A percentile compares a stretch with the other conserved stretches of the same genome.
These are phyloP conservation scores for Rhizophora mangle DNA, from an alignment of 345 rosid species.

Conservation along the genomic window DNA sequence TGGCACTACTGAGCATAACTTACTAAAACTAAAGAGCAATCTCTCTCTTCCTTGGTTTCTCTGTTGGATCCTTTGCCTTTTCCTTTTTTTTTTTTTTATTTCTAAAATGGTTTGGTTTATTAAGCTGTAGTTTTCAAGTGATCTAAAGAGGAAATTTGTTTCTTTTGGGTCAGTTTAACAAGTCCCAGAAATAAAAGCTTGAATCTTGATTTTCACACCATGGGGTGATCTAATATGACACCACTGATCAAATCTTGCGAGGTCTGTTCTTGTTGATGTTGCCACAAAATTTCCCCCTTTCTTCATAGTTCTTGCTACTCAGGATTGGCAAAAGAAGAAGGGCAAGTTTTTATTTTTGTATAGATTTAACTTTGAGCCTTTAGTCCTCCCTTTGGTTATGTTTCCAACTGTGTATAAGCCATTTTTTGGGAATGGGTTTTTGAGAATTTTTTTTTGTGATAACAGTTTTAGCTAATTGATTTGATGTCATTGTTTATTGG, in stretches of 20 bases:
- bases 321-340: background rate
- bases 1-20: constrained; percentile 20
- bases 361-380: constrained; percentile 10
- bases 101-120: background rate
- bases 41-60: constrained; percentile 21
- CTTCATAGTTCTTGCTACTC: background rate
- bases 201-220: constrained; percentile 37
- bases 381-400: constrained; percentile 4
- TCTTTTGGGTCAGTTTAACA: constrained; percentile 38
- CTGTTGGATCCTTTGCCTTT: constrained; percentile 12
- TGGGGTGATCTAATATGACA: constrained; percentile 14
- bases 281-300: constrained; percentile 7
- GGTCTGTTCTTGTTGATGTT: background rate
- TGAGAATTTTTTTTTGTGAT: background rate
- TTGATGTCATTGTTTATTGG: constrained; percentile 4
- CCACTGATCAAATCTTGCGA: background rate
- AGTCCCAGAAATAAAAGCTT: constrained; percentile 36
- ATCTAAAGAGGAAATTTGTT: constrained; percentile 32
- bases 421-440: constrained; percentile 12
- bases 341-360: constrained; percentile 7
- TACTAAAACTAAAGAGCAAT: constrained; percentile 33
- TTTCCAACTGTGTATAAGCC: constrained; percentile 1
- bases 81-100: background rate
- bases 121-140: constrained; percentile 22
- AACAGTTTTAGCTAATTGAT: background rate